Evolutionary conservation across 148 eudicot genomes (phyloP).

Genomic region (Vaccinium corymbosum): DNA sequence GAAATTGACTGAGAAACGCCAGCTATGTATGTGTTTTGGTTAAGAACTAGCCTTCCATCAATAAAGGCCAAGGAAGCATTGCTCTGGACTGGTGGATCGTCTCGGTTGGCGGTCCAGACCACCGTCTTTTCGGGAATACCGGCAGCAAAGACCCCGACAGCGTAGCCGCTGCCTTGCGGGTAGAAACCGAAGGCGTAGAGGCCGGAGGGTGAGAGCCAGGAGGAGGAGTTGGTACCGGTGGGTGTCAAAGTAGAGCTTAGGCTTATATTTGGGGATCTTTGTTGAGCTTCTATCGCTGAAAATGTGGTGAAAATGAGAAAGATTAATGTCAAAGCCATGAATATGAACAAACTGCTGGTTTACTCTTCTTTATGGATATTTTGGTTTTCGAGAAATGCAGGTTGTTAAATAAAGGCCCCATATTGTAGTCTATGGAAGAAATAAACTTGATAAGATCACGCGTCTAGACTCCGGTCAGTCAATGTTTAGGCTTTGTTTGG

Average conservation of each 20-base stretch:
- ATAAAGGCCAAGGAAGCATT: not conserved
- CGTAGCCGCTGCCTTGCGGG: constrained; percentile 18
- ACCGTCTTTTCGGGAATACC: constrained; percentile 17
- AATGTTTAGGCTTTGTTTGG: not conserved
- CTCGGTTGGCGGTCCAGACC: constrained; percentile 27
- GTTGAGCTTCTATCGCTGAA: not conserved
- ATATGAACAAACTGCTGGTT: not conserved
- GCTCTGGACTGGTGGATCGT: not conserved
- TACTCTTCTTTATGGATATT: not conserved
- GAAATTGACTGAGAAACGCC: not conserved
- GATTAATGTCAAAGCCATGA: not conserved
- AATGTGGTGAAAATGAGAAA: not conserved
- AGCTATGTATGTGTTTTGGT: not conserved
- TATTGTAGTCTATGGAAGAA: not conserved
- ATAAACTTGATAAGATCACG: not conserved
- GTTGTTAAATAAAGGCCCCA: not conserved
- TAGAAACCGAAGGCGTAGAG: constrained; percentile 30
- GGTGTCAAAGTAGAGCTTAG: constrained; percentile 13
- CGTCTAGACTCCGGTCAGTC: not conserved
- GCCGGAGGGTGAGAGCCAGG: constrained; percentile 22
- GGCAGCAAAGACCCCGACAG: constrained; percentile 15
- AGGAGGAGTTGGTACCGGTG: not conserved
- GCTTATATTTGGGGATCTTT: not conserved
- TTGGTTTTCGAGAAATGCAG: not conserved
- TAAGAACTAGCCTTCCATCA: constrained; percentile 10